Evolutionary conservation across 371 early-diverging fungal genomes (phyloP).

Genomic region (Apophysomyces sp.): DNA sequence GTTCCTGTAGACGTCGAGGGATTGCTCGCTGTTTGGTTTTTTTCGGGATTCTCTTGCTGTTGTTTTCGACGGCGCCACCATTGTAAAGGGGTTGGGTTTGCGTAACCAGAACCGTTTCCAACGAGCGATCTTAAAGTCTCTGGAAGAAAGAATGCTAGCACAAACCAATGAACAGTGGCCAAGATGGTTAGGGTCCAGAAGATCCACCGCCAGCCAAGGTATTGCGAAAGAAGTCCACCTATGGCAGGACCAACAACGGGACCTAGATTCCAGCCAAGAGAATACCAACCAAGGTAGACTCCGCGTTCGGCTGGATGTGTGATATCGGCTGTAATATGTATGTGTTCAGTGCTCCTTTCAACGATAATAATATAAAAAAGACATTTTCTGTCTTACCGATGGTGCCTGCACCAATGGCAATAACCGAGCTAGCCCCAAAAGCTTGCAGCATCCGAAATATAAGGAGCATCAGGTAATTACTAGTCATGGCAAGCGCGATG

Average conservation of each 20-base stretch:
- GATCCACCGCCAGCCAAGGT: conserved; percentile 47
- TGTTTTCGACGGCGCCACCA: background rate
- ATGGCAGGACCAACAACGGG: conserved; percentile 13
- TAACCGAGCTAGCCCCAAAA: conserved; percentile 63
- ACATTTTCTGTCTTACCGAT: conserved; percentile 35
- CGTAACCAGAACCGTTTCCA: conserved; percentile 39
- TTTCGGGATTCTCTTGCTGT: background rate
- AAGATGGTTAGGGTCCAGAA: conserved; percentile 59
- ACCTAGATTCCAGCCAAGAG: conserved; percentile 47
- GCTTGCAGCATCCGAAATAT: conserved; percentile 66
- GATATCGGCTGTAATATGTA: conserved; percentile 41
- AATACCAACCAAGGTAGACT: conserved; percentile 65
- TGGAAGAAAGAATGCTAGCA: conserved; percentile 54
- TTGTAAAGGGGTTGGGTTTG: background rate
- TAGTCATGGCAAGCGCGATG: conserved; percentile 55
- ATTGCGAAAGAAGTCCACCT: conserved; percentile 30
- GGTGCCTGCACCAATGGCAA: conserved; percentile 68
- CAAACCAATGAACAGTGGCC: conserved; percentile 42
- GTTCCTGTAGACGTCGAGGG: background rate
- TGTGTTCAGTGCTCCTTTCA: conserved; percentile 1
- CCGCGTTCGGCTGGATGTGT: conserved; percentile 63
- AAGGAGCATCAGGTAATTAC: conserved; percentile 48
- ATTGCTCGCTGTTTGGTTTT: background rate
- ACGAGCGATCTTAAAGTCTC: conserved; percentile 63
- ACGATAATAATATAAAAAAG: background rate